Evolutionary conservation across 768 basidiomycete genomes (phyloP).

Genomic region (Mycena maculata): DNA sequence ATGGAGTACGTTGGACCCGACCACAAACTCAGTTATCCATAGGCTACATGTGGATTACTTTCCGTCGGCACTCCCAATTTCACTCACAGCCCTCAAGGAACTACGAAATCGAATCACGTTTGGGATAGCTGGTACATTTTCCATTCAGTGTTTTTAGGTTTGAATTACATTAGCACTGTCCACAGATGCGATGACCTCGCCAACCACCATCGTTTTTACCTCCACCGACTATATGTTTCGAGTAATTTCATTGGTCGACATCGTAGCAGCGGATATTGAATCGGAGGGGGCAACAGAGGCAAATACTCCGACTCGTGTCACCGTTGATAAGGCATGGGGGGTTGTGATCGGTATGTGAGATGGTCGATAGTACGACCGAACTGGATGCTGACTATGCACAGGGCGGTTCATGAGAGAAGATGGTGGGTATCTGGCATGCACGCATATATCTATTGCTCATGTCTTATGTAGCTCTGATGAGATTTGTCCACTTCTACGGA

Average conservation of each 20-base stretch:
- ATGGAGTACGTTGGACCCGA: background rate
- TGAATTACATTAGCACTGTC: too few species aligned
- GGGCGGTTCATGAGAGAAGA: constrained; percentile 4
- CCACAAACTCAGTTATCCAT: background rate
- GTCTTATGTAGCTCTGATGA: background rate
- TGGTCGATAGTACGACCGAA: background rate
- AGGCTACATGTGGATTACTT: constrained; percentile 1
- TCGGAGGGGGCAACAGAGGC: background rate
- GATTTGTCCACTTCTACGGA: background rate
- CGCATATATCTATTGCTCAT: background rate
- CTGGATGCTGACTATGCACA: background rate
- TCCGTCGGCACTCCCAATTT: background rate
- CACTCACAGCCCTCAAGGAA: background rate
- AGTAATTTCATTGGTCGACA: background rate
- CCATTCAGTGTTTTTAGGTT: background rate
- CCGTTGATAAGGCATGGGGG: background rate
- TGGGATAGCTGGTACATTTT: background rate
- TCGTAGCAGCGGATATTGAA: background rate
- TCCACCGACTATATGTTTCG: background rate
- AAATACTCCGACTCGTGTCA: background rate
- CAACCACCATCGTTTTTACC: background rate
- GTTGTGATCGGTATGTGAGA: background rate
- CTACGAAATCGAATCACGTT: background rate
- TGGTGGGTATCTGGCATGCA: background rate
- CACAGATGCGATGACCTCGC: constrained; percentile 7